Evolutionary conservation across 139 green algal genomes (phyloP), one percentile per base, ranked within the genome.

Genomic region (Ostreobium quekettii): DNA sequence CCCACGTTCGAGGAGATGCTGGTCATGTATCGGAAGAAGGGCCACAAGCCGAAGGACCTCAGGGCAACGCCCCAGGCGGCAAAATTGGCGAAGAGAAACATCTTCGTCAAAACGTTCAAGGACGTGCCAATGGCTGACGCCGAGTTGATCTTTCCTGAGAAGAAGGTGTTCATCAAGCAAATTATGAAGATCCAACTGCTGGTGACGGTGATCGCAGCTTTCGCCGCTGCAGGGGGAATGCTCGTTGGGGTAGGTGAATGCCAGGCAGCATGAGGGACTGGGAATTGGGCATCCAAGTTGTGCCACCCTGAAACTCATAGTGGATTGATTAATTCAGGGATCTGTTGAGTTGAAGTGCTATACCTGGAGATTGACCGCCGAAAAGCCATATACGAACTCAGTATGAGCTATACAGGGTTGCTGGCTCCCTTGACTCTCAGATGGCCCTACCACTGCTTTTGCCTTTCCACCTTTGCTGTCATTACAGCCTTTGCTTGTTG

Each of bases 131-230:
- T 91, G 72, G 87, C 87, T 2, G 87, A 94, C 69, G 36, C 85
- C 1, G 87, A 94, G 75, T 80, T 94, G 63, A 75, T 94, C 11
- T 86, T 94, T 71, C 87, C 87, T 0, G 84, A 90, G 47, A 92
- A 90, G 73, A 65, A 48, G 33, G 71, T 87, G 35, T 75, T 58
- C 49, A 71, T 86, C 31, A 82, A 81, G 57, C 68, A 71, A 6
- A 60, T 82, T 24, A 47, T 76, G 2, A 60, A 83, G 8, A 73
- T 88, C 2, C 71, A 82, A 47, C 68, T 88, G 70, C 24, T 72
- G 1, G 63, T 85, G 7, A 82, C 79, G 2, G 37, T 82, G 2
- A 37, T 84, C 0, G 70, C 64, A 1, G 82, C 69, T 6, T n/a
- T 84, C 36, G 53, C 80, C 26, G 73, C 77, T 0, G 65, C 63